Evolutionary conservation across 495 filamentous ascomycete genomes (phyloP), one percentile per base, ranked within the genome.

Genomic region (Aspergillus sclerotioniger): DNA sequence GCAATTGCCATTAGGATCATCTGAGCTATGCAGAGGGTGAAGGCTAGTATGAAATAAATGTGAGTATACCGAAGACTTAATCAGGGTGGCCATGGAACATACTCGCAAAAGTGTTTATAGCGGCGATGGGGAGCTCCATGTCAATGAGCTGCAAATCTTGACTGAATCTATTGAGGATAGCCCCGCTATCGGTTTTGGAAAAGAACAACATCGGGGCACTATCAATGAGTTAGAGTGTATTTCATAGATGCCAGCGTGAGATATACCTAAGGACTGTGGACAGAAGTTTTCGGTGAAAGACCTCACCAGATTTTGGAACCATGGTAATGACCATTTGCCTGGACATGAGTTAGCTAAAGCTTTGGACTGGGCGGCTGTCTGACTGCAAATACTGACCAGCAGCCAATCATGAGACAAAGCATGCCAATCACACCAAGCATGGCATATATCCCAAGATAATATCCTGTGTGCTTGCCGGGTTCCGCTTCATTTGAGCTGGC

Each of bases 381-480:
- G 25, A 25, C 25, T 25, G 25, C n/a, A 25, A 25, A 10, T 16
- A 67, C 64, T 57, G 19, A 74, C 79, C 80, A 82, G 62, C 71
- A 75, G 47, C 75, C 76, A 6, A 75, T 56, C 20, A 80, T 63
- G 7, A 82, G 67, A 55, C 68, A 67, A 6, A 78, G 25, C 60
- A 82, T 70, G 16, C 72, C 76, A 8, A 74, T 13, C 29, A 69
- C 72, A 7, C 71, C 78, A 44, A 86, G 74, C 66, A 83, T 72
- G 16, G 69, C 78, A 57, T 85, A 85, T 25, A 85, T 76, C 10
- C 82, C 81, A 6, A 86, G 63, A 50, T 81, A 86, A 41, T 80
- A 75, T 6, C 73, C 80, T 6, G 81, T 59, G 15, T 73, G 63
- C 25, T 67, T 65, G 44, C 77, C 78, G 7, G 76, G 74, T 15